These are phyloP conservation scores for Plasmodium sp. DNA, from an alignment of 169 alveolate genomes.

Conservation along the genomic window DNA sequence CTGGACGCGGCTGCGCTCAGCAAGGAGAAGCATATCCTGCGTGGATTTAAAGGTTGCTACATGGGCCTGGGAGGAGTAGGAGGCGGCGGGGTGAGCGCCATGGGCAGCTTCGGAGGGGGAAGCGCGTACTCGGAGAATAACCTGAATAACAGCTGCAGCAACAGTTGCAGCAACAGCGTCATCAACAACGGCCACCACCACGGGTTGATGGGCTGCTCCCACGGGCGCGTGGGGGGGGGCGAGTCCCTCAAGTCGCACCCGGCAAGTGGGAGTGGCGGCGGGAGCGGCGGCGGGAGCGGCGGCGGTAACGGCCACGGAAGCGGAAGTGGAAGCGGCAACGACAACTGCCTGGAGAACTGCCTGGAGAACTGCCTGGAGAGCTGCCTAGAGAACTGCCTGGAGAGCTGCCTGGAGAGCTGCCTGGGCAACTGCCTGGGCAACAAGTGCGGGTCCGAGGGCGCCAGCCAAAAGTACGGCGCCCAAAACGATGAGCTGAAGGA, in stretches of 20 bases:
- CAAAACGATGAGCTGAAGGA: constrained; percentile 61
- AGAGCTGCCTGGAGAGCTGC: neutral
- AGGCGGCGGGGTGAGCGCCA: neutral
- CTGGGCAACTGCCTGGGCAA: neutral
- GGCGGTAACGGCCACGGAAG: neutral
- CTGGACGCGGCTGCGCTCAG: neutral
- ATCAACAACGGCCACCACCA: neutral
- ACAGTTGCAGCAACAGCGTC: neutral
- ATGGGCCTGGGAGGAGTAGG: neutral
- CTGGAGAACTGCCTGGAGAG: too few relatives aligned
- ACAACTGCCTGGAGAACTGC: too few relatives aligned
- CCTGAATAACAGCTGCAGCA: neutral
- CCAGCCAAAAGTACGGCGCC: constrained; percentile 19
- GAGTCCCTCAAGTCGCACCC: neutral
- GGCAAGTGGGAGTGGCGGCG: neutral
- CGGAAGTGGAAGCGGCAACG: too few relatives aligned
- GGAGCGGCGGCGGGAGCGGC: neutral
- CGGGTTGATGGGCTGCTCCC: neutral
- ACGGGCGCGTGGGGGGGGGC: neutral
- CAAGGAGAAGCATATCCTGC: constrained; percentile 4
- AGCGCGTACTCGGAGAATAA: neutral
- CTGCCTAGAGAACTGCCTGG: too few relatives aligned
- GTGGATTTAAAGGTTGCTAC: constrained; percentile 8
- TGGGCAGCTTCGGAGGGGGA: neutral
- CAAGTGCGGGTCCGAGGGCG: neutral